Evolutionary conservation across 2,329 filamentous ascomycete genomes (phyloP).

Genomic region (Stenocarpella maydis): DNA sequence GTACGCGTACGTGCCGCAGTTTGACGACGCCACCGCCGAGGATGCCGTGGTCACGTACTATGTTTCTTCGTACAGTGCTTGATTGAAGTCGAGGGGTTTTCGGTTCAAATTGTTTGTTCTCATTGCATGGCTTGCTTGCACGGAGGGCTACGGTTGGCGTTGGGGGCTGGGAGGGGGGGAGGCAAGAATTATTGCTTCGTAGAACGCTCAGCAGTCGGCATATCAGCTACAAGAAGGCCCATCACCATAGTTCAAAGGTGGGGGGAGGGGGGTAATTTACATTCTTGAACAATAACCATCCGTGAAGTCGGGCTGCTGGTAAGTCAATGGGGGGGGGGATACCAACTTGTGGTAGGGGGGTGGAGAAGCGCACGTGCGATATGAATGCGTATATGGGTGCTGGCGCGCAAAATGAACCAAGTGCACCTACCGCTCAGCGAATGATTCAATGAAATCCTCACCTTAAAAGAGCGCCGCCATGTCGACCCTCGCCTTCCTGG

Average conservation of each 20-base stretch:
- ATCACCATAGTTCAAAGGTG: neutral
- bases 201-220: neutral
- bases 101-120: neutral
- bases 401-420: no score
- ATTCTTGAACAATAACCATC: neutral
- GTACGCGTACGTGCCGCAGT: constrained; percentile 81
- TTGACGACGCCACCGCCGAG: constrained; percentile 70
- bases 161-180: no score
- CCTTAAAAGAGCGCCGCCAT: no score
- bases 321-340: neutral
- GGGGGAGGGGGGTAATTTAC: neutral
- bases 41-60: constrained; percentile 76
- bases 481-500: neutral
- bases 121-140: neutral
- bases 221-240: neutral
- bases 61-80: constrained; percentile 49
- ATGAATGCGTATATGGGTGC: no score
- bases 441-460: no score
- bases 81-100: constrained; percentile 37
- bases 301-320: neutral
- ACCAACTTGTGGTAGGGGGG: neutral
- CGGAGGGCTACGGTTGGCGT: neutral
- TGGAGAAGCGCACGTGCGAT: no score
- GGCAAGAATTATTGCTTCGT: neutral
- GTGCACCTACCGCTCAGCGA: no score